A percentile compares a stretch with the other conserved stretches of the same genome.
Conservation (phyloP, 1,284 basidiomycete genomes). For the Papiliotrema flavescens region DNA sequence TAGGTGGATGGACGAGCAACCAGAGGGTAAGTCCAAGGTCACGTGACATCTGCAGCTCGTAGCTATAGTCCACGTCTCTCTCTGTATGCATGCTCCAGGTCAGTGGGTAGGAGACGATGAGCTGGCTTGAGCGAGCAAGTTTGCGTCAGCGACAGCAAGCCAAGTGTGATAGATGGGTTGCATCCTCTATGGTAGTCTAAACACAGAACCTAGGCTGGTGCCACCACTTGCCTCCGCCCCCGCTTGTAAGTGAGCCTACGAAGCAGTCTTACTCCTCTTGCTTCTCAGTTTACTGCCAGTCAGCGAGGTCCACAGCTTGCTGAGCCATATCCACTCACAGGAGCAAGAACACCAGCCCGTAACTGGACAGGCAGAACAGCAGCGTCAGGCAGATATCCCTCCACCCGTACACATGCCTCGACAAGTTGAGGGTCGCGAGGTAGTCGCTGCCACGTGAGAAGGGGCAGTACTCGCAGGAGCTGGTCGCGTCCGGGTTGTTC, state of each 20-base stretch:
- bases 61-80: no score
- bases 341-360: slow-evolving; percentile 33
- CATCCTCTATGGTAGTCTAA: no score
- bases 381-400: slow-evolving; percentile 37
- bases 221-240: no score
- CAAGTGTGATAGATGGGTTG: no score
- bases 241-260: slow-evolving; percentile 5
- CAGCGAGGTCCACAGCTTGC: not conserved
- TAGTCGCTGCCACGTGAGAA: slow-evolving; percentile 38
- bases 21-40: no score
- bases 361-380: slow-evolving; percentile 28
- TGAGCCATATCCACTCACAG: slow-evolving; percentile 11
- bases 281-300: slow-evolving; percentile 26
- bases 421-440: slow-evolving; percentile 34
- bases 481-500: slow-evolving; percentile 32
- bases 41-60: no score
- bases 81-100: no score
- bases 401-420: slow-evolving; percentile 31
- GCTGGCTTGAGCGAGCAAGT: no score
- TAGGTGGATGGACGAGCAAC: no score
- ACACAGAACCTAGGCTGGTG: no score
- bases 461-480: slow-evolving; percentile 36
- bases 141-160: no score
- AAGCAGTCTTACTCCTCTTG: slow-evolving; percentile 33
- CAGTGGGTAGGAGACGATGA: no score